Percentiles rank a stretch among this genome's conserved stretches.
These are phyloP conservation scores for Artemisia annua DNA, from an alignment of 129 eudicot genomes.

Conservation along the genomic window DNA sequence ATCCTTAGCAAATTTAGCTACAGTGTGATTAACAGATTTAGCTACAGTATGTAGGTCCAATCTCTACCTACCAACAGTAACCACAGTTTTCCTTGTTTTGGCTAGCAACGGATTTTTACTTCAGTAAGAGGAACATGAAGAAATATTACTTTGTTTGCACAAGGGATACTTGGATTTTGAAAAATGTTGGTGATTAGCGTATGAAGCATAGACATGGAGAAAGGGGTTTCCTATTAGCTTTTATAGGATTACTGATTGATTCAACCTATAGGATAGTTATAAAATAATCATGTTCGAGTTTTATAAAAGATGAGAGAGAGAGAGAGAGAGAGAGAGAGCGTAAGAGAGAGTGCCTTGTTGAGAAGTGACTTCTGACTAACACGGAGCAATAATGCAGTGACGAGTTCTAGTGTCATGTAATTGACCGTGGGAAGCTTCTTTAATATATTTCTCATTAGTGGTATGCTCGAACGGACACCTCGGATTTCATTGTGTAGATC, in stretches of 20 bases:
- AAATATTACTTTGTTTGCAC: not conserved
- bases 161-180: not conserved
- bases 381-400: conserved; percentile 85
- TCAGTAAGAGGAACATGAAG: not conserved
- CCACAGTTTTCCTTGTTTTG: not conserved
- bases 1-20: not conserved
- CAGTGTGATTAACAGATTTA: not conserved
- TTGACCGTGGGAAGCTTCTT: conserved; percentile 91
- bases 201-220: too few species aligned
- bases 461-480: conserved; percentile 73
- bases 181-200: not conserved
- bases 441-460: conserved; percentile 63
- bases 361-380: conserved; percentile 93
- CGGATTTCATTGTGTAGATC: conserved; percentile 70
- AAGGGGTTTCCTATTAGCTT: too few species aligned
- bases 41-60: not conserved
- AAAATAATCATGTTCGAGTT: too few species aligned
- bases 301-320: not conserved
- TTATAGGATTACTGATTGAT: too few species aligned
- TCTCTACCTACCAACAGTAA: not conserved
- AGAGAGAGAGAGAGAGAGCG: conserved; percentile 3
- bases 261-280: too few species aligned
- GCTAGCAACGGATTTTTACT: conserved; percentile 5
- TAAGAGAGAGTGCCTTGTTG: conserved; percentile 58
- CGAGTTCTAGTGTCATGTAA: conserved; percentile 82